Conservation (phyloP, 2,329 filamentous ascomycete genomes). For the Helminthosporium solani region DNA sequence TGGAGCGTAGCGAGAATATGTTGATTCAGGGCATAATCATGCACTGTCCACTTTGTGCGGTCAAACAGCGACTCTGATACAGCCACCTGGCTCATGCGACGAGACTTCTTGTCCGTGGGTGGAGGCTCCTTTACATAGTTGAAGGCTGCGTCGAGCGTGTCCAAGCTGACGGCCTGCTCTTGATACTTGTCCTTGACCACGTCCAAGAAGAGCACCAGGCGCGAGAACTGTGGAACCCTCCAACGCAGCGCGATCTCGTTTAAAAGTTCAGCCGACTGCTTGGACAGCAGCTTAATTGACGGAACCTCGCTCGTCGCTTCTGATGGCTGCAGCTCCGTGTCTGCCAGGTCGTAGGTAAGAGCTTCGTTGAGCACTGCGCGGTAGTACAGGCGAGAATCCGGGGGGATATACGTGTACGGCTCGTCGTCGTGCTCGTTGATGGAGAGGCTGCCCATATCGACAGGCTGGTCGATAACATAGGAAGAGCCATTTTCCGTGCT, state of each 20-base stretch:
- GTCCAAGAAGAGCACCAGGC: constrained; percentile 79
- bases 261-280: constrained; percentile 76
- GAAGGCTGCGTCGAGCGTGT: constrained; percentile 82
- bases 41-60: constrained; percentile 52
- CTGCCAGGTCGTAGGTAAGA: constrained; percentile 61
- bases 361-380: constrained; percentile 78
- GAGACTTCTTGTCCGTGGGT: constrained; percentile 62
- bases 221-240: constrained; percentile 81
- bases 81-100: constrained; percentile 51
- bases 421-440: constrained; percentile 56
- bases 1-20: constrained; percentile 73
- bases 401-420: constrained; percentile 85
- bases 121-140: constrained; percentile 74
- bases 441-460: constrained; percentile 67
- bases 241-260: constrained; percentile 84
- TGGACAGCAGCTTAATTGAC: constrained; percentile 63
- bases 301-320: constrained; percentile 51
- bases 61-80: constrained; percentile 48
- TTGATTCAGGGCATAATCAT: constrained; percentile 62
- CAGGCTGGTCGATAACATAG: constrained; percentile 65
- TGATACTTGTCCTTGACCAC: constrained; percentile 81
- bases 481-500: constrained; percentile 45
- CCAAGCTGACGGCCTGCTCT: constrained; percentile 76
- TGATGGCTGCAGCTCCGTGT: constrained; percentile 53
- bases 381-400: constrained; percentile 80